Percentiles rank a stretch among this genome's conserved stretches.
phyloP scores from a whole-genome alignment of 1,284 basidiomycete species.

The Acaromyces ingoldii region DNA sequence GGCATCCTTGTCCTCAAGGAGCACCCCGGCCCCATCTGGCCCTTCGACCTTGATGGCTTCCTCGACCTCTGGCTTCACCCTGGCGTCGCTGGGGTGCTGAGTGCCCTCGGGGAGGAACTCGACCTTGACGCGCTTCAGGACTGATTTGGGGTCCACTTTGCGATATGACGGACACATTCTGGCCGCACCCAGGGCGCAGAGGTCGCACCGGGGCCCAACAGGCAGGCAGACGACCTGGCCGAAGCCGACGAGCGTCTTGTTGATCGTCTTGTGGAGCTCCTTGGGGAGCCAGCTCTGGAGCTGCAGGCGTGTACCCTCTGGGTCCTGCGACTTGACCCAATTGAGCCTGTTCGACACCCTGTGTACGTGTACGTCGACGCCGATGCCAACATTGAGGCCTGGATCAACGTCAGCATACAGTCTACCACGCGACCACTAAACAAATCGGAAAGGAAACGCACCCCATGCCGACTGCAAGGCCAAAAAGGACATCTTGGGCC shows the following conservation, averaged over 20 bases:
- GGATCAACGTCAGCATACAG: no score
- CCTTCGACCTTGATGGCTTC: conserved; percentile 10
- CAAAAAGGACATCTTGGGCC: conserved; percentile 52
- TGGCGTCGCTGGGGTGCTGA: conserved; percentile 8
- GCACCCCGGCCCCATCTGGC: conserved; percentile 2
- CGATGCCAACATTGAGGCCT: conserved; percentile 92
- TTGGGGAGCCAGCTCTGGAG: conserved; percentile 45
- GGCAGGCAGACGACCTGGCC: conserved; percentile 79
- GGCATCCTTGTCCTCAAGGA: no score
- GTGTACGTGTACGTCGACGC: conserved; percentile 93
- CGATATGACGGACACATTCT: conserved; percentile 37
- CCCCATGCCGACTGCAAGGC: conserved; percentile 75
- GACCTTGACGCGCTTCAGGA: conserved; percentile 10
- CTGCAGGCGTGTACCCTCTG: conserved; percentile 67
- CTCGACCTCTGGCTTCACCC: conserved; percentile 18
- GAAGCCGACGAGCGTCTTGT: conserved; percentile 47
- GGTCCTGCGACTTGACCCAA: conserved; percentile 84
- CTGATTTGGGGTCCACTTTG: conserved; percentile 25
- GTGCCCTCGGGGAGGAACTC: conserved; percentile 12
- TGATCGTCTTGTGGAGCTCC: conserved; percentile 35
- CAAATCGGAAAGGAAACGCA: no score
- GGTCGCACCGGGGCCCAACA: conserved; percentile 72
- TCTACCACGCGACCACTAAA: no score
- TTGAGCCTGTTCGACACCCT: conserved; percentile 84
- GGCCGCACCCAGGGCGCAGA: conserved; percentile 28